A percentile compares a stretch with the other conserved stretches of the same genome.
Conservation (phyloP, 1,284 basidiomycete species). For the Ceratobasidium sp. region DNA sequence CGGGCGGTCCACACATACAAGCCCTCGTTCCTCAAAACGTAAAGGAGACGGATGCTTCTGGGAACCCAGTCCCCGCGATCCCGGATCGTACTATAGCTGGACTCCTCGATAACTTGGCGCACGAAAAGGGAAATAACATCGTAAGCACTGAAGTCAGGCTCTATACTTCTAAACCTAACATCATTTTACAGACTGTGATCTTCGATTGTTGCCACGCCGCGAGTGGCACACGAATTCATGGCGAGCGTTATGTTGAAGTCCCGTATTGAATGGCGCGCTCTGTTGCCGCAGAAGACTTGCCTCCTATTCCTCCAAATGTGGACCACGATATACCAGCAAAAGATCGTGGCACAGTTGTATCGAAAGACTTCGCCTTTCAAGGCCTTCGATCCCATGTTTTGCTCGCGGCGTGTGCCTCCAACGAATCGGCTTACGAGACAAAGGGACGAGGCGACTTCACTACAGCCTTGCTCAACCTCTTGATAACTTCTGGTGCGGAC, state of each 20-base stretch:
- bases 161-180: neutral
- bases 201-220: slow-evolving; percentile 28
- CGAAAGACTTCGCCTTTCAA: neutral
- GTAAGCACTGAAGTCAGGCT: neutral
- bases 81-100: slow-evolving; percentile 29
- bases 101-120: neutral
- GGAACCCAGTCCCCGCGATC: neutral
- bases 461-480: neutral
- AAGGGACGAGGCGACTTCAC: slow-evolving; percentile 17
- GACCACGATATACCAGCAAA: slow-evolving; percentile 8
- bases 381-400: slow-evolving; percentile 18
- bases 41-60: neutral
- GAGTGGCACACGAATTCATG: neutral
- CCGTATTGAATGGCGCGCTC: neutral
- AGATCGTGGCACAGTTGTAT: neutral
- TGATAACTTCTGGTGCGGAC: slow-evolving; percentile 9
- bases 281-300: neutral
- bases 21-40: slow-evolving; percentile 13
- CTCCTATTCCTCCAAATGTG: neutral
- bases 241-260: too few species aligned
- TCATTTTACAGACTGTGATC: slow-evolving; percentile 11
- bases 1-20: neutral
- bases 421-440: slow-evolving; percentile 28
- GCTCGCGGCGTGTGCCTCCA: slow-evolving; percentile 17
- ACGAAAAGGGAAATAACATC: slow-evolving; percentile 27